Conservation (phyloP, 768 basidiomycete genomes). For the Clitopilus passeckerianus region DNA sequence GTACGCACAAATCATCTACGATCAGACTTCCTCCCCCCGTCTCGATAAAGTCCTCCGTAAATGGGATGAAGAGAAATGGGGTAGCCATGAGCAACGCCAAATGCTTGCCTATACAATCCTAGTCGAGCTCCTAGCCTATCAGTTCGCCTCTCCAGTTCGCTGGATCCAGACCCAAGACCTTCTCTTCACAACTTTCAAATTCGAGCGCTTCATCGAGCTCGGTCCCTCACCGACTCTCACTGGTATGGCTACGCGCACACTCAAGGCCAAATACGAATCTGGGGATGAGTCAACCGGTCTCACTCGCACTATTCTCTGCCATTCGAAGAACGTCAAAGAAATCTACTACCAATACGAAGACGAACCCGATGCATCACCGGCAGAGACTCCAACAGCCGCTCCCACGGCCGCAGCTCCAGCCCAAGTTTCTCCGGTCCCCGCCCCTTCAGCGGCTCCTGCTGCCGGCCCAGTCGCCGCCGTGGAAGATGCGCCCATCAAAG, state of each 20-base stretch:
- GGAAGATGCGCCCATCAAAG: constrained; percentile 90
- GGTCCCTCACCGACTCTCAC: constrained; percentile 96
- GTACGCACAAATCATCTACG: constrained; percentile 94
- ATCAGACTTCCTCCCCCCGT: constrained; percentile 92
- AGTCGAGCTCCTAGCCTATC: constrained; percentile 95
- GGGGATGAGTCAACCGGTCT: constrained; percentile 82
- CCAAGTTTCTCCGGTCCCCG: constrained; percentile 33
- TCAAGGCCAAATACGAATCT: constrained; percentile 91
- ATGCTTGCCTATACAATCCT: constrained; percentile 94
- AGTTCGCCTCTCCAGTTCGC: constrained; percentile 96
- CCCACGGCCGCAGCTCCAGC: constrained; percentile 32
- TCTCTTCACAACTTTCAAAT: constrained; percentile 79
- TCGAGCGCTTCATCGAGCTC: constrained; percentile 93
- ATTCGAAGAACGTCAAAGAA: constrained; percentile 93
- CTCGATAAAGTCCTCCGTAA: constrained; percentile 91
- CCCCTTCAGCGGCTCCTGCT: constrained; percentile 40
- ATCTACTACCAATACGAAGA: constrained; percentile 99
- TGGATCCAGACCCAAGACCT: constrained; percentile 99
- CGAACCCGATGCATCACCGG: constrained; percentile 44
- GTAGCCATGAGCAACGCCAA: constrained; percentile 73
- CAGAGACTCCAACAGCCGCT: constrained; percentile 24
- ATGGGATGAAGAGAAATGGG: constrained; percentile 95
- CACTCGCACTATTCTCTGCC: constrained; percentile 80
- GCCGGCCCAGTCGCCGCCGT: constrained; percentile 67
- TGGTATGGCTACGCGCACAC: constrained; percentile 88